Evolutionary conservation across 495 filamentous ascomycete species (phyloP).

Genomic region (Daldinia childiae): DNA sequence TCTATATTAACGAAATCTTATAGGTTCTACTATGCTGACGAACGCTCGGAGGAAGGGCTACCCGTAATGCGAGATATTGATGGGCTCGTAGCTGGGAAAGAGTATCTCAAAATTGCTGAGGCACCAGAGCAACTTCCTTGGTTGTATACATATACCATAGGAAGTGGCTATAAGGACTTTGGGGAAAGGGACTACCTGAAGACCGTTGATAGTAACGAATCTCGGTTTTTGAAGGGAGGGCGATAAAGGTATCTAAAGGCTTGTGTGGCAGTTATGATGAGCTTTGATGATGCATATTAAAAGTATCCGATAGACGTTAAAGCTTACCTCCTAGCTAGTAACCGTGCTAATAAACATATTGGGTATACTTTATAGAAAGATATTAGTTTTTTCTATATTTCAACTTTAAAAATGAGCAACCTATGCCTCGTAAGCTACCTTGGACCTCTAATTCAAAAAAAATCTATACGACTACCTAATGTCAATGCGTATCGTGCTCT

Average conservation of each 20-base stretch:
- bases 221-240: slow-evolving; percentile 17
- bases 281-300: not conserved
- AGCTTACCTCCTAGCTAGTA: too few relatives aligned
- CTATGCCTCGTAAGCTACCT: too few relatives aligned
- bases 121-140: slow-evolving; percentile 19
- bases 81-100: slow-evolving; percentile 12
- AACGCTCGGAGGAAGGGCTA: slow-evolving; percentile 17
- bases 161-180: slow-evolving; percentile 20
- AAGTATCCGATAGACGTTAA: not conserved
- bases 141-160: slow-evolving; percentile 23
- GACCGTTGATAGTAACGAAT: slow-evolving; percentile 18
- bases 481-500: too few relatives aligned
- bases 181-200: slow-evolving; percentile 20
- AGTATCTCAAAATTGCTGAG: slow-evolving; percentile 20
- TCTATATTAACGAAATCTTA: not conserved
- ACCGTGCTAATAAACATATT: too few relatives aligned
- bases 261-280: not conserved
- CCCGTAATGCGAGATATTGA: slow-evolving; percentile 24
- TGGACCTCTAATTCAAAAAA: too few relatives aligned
- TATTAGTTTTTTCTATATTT: too few relatives aligned
- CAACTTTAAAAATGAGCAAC: too few relatives aligned
- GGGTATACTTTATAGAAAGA: too few relatives aligned
- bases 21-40: slow-evolving; percentile 25
- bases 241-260: not conserved
- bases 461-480: too few relatives aligned